Base-by-base conservation (phyloP, 2,329 filamentous ascomycete species). In the Cryphonectria radicalis region DNA sequence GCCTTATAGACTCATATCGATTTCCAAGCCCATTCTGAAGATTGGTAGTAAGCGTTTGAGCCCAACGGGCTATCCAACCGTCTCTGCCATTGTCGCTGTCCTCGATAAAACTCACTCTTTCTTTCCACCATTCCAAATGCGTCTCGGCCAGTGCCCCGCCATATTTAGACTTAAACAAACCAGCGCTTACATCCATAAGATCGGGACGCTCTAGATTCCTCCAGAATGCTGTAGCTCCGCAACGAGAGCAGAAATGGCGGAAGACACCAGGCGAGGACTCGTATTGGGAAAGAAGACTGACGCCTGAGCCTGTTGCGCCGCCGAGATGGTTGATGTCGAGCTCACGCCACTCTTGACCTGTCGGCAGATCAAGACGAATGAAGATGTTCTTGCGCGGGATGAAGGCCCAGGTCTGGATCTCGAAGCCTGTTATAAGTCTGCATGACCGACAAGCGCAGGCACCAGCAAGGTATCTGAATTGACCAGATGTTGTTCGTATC, bases 361-460 rank as follows among this genome's bases (percentile, higher is more conserved):
- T 79, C 76, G 28, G 77, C 75, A 19, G 79, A 35, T 57, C 7
- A 35, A 76, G 64, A 83, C 73, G 43, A 79, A 87, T 81, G 25
- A 82, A 79, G 68, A 93, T 88, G 75, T 91, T 89, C 1, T 80
- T 78, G n/a, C 83, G 82, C 0, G 89, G 89, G 0, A 92, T 80
- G 76, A 92, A 93, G 0, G 88, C 84, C 91, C 91, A 93, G 0
- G 86, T 81, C 74, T 91, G 87, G 63, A 92, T 85, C 70, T 92
- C 89, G 74, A 89, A 90, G 3, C 90, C 90, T 0, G 87, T 85
- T 0, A 81, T 79, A 4, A 89, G 81, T 7, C 90, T 87, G 77
- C 91, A 93, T 2, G 88, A 87, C 6, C 80, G 83, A 78, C 91
- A 93, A 1, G 85, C 83, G 75, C 90, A 92, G 10, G 86, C 84